phyloP scores from a whole-genome alignment of 2,329 filamentous ascomycete genomes.

The Penicillium hesseltinei region DNA sequence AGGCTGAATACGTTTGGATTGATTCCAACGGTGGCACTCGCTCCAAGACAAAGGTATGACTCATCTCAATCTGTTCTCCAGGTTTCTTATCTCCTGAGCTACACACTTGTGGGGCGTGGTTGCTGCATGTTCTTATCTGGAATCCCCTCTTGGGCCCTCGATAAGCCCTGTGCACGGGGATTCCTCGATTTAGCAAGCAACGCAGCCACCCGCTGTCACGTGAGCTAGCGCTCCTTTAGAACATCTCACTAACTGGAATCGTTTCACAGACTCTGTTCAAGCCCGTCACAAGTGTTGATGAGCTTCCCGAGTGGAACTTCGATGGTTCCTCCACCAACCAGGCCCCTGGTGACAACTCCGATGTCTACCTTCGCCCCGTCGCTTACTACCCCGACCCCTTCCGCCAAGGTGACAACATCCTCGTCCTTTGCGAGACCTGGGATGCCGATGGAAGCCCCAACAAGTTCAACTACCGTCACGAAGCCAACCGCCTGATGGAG shows the following conservation, averaged over 20 bases:
- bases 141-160: slow-evolving; percentile 4
- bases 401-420: slow-evolving; percentile 84
- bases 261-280: slow-evolving; percentile 59
- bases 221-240: neutral
- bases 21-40: slow-evolving; percentile 78
- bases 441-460: slow-evolving; percentile 92
- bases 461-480: slow-evolving; percentile 97
- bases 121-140: slow-evolving; percentile 4
- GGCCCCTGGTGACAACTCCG: slow-evolving; percentile 91
- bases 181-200: slow-evolving; percentile 17
- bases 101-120: neutral
- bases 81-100: neutral
- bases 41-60: slow-evolving; percentile 91
- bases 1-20: slow-evolving; percentile 98
- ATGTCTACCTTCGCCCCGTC: slow-evolving; percentile 91
- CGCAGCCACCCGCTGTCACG: slow-evolving; percentile 25
- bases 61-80: slow-evolving; percentile 5
- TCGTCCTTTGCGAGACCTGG: slow-evolving; percentile 94
- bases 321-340: slow-evolving; percentile 89
- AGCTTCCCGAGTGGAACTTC: slow-evolving; percentile 77
- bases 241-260: slow-evolving; percentile 10
- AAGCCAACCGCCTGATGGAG: slow-evolving; percentile 86
- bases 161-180: slow-evolving; percentile 32
- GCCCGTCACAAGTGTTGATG: slow-evolving; percentile 57
- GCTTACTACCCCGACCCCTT: slow-evolving; percentile 91